Percentiles rank a stretch among this genome's conserved stretches.
Conservation (phyloP, 768 basidiomycete species). For the Lentinula lateritia region DNA sequence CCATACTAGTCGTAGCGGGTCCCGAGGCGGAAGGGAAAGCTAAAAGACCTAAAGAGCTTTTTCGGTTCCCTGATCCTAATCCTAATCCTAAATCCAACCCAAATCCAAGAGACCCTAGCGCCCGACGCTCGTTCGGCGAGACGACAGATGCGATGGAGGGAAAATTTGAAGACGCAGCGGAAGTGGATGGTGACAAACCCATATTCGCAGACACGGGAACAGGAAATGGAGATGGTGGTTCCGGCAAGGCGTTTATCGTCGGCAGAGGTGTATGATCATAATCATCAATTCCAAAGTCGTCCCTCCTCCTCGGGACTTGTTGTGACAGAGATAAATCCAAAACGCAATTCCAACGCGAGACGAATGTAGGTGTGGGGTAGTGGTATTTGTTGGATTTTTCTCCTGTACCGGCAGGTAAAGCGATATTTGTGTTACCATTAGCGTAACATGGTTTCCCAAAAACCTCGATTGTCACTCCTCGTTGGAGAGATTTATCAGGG, state of each 20-base stretch:
- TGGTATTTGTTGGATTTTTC: constrained; percentile 8
- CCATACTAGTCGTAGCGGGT: constrained; percentile 2
- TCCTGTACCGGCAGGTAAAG: no score
- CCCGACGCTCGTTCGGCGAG: constrained; percentile 18
- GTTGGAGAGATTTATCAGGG: constrained; percentile 47
- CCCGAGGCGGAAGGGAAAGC: background rate
- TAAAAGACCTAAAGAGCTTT: background rate
- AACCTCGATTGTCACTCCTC: constrained; percentile 77
- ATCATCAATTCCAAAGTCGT: background rate
- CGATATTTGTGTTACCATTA: constrained; percentile 10
- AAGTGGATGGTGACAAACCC: background rate
- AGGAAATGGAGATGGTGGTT: constrained; percentile 80
- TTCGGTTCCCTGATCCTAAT: background rate
- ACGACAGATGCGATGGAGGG: constrained; percentile 5
- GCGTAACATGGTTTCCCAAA: constrained; percentile 62
- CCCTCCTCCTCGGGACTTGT: constrained; percentile 9
- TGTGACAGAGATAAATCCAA: constrained; percentile 56
- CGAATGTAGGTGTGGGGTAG: constrained; percentile 72
- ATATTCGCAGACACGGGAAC: constrained; percentile 20
- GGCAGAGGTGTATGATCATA: constrained; percentile 8
- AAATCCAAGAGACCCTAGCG: constrained; percentile 6
- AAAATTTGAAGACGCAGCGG: background rate
- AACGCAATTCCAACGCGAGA: constrained; percentile 86
- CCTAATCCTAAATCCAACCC: background rate
- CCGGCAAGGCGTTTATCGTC: constrained; percentile 46